Base-by-base conservation (phyloP, 371 early-diverging fungal species). In the Mucor velutinosus region DNA sequence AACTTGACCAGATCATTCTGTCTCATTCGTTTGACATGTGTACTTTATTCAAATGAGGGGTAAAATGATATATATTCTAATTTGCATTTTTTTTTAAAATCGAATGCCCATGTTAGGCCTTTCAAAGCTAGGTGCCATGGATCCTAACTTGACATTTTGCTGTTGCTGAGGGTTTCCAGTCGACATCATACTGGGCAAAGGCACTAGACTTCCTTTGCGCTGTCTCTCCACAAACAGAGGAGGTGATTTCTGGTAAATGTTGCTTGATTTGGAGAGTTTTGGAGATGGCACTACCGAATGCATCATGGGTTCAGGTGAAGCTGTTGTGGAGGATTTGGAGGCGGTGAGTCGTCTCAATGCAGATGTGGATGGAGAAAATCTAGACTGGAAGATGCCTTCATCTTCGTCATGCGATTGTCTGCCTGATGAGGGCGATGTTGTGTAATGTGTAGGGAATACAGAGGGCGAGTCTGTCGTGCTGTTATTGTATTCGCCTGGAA, bases 221-320 rank as follows among this genome's bases (percentile, higher is more conserved):
- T 49, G 71, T 37, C 72, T 51, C 33, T 72, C 67, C 3, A 47
- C 29, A 47, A 70, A 65, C 32, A 29, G 17, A 29, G 65, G 53
- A 19, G 53, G 43, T 19, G 60, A 30, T 56, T 58, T 60, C 14
- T 70, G 45, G 29, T 39, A 43, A 12, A 65, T 12, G 19, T 60
- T 65, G 21, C 66, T 65, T 57, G 71, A 71, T 71, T 71, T 71
- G 12, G 66, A 66, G n/a, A 62, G 25, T 41, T 71, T 71, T 21
- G 71, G 71, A 0, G 62, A 66, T 19, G 70, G 70, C 8, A 60
- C 23, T 4, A 35, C 1, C 47, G 35, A 19, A 25, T 39, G 37
- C 33, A 61, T 43, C 37, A 23, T 57, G 43, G 56, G 55, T 33
- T 70, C 71, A 2, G 66, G 45, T 17, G 67, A 63, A 8, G 66